Conservation (phyloP, 257 asterid species). For the Solanum chiquidenum region DNA sequence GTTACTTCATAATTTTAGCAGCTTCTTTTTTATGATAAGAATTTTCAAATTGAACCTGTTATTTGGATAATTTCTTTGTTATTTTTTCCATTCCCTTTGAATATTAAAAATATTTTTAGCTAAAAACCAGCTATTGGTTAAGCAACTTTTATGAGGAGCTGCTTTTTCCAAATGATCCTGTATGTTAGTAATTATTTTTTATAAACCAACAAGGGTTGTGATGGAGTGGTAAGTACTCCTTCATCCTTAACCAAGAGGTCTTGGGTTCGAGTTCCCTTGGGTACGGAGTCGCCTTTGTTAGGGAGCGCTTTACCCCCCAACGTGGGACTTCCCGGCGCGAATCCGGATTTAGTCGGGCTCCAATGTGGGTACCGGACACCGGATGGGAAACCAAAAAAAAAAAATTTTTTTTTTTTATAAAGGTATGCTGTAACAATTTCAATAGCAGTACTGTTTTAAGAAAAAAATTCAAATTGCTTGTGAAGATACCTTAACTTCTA, state of each 20-base stretch:
- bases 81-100: not conserved
- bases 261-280: too few species aligned
- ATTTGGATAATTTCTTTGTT: not conserved
- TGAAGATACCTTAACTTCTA: not conserved
- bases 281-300: too few species aligned
- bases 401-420: not conserved
- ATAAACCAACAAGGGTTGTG: not conserved
- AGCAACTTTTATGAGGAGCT: not conserved
- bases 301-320: too few species aligned
- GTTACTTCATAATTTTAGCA: not conserved
- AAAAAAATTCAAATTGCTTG: not conserved
- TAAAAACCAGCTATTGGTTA: not conserved
- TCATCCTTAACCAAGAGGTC: too few species aligned
- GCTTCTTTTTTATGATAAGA: not conserved
- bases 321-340: too few species aligned
- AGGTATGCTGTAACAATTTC: not conserved
- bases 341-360: too few species aligned
- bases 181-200: not conserved
- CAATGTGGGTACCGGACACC: too few species aligned
- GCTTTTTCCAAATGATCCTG: not conserved
- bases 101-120: not conserved
- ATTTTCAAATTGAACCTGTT: not conserved
- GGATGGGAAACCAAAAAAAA: too few species aligned
- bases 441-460: not conserved
- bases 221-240: too few species aligned